Conservation (phyloP, 2,329 filamentous ascomycete species). For the Lasiodiplodia hormozganensis region DNA sequence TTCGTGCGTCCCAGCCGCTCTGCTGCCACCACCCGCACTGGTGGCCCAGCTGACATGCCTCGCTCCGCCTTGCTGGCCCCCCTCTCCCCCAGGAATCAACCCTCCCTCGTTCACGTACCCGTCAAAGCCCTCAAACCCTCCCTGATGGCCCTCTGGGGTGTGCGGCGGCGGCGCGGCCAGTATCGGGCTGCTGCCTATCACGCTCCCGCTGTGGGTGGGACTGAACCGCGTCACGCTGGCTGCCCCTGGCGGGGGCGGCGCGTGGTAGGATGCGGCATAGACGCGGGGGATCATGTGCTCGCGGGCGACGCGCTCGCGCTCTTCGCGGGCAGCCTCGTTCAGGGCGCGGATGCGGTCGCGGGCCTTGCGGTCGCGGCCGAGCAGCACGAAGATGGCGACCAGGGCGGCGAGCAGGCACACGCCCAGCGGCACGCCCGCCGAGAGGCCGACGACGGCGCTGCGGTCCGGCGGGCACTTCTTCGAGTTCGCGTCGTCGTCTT, state of each 20-base stretch:
- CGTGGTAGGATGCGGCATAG: conserved; percentile 4
- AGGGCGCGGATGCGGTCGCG: conserved; percentile 16
- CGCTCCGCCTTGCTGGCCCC: neutral
- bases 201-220: neutral
- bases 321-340: conserved; percentile 17
- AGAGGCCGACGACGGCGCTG: conserved; percentile 21
- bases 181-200: neutral
- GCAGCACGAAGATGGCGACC: conserved; percentile 21
- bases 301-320: conserved; percentile 23
- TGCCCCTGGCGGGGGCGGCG: neutral
- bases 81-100: neutral
- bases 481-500: neutral
- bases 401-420: conserved; percentile 20
- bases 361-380: conserved; percentile 24
- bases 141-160: conserved; percentile 3
- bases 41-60: conserved; percentile 12
- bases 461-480: conserved; percentile 13
- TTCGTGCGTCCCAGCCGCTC: neutral
- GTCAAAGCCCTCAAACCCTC: neutral
- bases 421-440: conserved; percentile 21
- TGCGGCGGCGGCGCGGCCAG: conserved; percentile 1
- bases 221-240: neutral
- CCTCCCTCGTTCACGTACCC: conserved; percentile 5
- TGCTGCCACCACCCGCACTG: conserved; percentile 1
- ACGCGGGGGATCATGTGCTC: conserved; percentile 16